Evolutionary conservation across 1,284 basidiomycete genomes (phyloP), one percentile per base, ranked within the genome.

Genomic region (Moesziomyces antarcticus): DNA sequence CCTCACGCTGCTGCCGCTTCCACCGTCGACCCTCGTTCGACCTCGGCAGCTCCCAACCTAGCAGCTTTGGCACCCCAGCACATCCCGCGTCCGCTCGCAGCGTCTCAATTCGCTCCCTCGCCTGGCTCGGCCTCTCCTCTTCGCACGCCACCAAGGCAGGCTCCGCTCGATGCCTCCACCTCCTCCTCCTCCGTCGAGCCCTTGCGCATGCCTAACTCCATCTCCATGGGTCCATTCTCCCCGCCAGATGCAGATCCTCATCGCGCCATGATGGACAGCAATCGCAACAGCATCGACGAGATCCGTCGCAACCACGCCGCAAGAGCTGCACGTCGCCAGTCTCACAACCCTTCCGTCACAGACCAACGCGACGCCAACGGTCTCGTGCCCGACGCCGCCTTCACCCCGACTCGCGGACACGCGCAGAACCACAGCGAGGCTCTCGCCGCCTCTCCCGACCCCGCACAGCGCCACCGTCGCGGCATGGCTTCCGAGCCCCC

Each of bases 221-320:
- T 61, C 41, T 56, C 58, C 14, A 37, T 63, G 14, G 63, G 68
- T 7, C 73, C 76, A 10, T 24, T 77, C 25, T 75, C 77, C 7
- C 73, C 75, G 4, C 69, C 63, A 16, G 77, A 78, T 20, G 27
- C 77, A 3, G 76, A 79, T 21, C 73, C 77, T 16, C 62, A 61
- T 18, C 73, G 73, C 16, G 62, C 76, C 37, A 58, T 79, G 71
- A 72, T 71, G 40, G 76, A 79, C 48, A 76, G 70, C 70, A 78
- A 79, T 42, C 75, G 77, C 50, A 68, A 60, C 47, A 73, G 70
- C 54, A 79, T 79, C 58, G 77, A 79, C 46, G 77, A 78, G 52
- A 79, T 79, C 45, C 68, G 76, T 22, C 61, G 77, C 56, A 76
- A 76, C 30, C 77, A 79, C 40, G 77, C 77, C 18, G 73, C 73